These are phyloP conservation scores for Colletotrichum sp. DNA, from an alignment of 2,329 filamentous ascomycete species.

Conservation along the genomic window DNA sequence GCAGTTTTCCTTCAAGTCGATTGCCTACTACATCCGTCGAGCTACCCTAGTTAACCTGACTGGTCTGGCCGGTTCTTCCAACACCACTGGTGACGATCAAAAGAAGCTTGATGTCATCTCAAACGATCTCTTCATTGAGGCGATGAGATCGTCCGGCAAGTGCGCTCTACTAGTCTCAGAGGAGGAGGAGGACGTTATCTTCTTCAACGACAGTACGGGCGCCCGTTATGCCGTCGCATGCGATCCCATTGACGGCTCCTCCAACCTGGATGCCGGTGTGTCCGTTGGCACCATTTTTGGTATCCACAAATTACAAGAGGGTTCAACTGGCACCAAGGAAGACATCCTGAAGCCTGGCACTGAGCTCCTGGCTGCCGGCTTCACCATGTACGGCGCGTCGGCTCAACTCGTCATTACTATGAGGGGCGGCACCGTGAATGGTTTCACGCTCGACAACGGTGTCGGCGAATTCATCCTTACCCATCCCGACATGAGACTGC, in stretches of 20 bases:
- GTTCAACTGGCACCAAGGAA: conserved; percentile 75
- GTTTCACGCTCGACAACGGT: conserved; percentile 96
- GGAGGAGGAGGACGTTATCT: conserved; percentile 92
- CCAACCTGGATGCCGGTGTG: conserved; percentile 96
- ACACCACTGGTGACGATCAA: conserved; percentile 96
- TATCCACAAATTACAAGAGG: conserved; percentile 87
- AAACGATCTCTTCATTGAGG: conserved; percentile 95
- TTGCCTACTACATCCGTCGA: conserved; percentile 98
- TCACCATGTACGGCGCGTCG: conserved; percentile 99
- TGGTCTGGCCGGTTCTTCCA: conserved; percentile 91
- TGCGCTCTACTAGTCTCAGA: conserved; percentile 95
- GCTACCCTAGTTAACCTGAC: conserved; percentile 95
- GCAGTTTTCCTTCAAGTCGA: conserved; percentile 99
- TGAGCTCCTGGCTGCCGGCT: conserved; percentile 92
- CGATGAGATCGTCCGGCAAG: conserved; percentile 91
- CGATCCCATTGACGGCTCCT: conserved; percentile 97
- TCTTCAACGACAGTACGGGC: conserved; percentile 77
- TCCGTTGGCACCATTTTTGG: conserved; percentile 98
- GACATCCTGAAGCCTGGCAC: conserved; percentile 90
- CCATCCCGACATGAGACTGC: conserved; percentile 92
- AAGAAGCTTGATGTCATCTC: conserved; percentile 99
- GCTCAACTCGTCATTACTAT: conserved; percentile 97
- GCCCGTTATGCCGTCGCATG: conserved; percentile 94
- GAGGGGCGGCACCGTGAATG: conserved; percentile 90
- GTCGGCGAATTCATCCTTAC: conserved; percentile 99